Evolutionary conservation across 2,329 filamentous ascomycete species (phyloP), one percentile per base, ranked within the genome.

Genomic region (Didymella pomorum): DNA sequence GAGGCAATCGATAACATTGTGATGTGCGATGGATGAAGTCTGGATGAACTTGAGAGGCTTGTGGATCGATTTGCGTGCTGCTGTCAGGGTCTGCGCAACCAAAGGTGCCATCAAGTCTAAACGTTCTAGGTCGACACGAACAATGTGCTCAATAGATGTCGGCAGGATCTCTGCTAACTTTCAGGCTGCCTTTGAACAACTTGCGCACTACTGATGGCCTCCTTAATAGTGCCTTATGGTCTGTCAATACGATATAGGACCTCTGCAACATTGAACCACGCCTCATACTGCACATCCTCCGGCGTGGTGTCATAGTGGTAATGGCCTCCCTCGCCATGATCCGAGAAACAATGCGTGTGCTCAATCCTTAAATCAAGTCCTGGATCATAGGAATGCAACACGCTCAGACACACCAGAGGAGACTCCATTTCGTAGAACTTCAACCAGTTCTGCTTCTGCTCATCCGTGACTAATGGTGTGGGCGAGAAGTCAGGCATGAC

Each of bases 301-400:
- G 80, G 58, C 71, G 79, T 61, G 14, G 49, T 46, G 39, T 65
- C 62, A 26, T 56, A 58, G 28, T 82, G 80, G 63, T 82, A 82
- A 65, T 83, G 80, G 0, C 81, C 81, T 3, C 81, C 81, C 56
- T 63, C 44, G 66, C 49, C 7, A 67, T 59, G 1, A 62, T 45
- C 2, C 6, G 79, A 77, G 52, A 81, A 82, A 21, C 76, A 78
- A 68, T 83, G 81, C 4, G 81, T 81, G 62, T 83, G 81, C 61
- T 83, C 81, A 66, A 81, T 79, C 26, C 80, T 68, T 48, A 83
- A 58, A 0, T 70, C 76, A 59, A 81, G 60, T 8, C 65, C 75
- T 0, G 77, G 76, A 56, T 82, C 78, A 9, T 76, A 73, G 14
- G 79, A 65, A 50, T 65, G 63, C 48, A 65, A 23, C 7, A 65